Base-by-base conservation (phyloP, 805 yeast genomes). In the Priceomyces carsonii region DNA sequence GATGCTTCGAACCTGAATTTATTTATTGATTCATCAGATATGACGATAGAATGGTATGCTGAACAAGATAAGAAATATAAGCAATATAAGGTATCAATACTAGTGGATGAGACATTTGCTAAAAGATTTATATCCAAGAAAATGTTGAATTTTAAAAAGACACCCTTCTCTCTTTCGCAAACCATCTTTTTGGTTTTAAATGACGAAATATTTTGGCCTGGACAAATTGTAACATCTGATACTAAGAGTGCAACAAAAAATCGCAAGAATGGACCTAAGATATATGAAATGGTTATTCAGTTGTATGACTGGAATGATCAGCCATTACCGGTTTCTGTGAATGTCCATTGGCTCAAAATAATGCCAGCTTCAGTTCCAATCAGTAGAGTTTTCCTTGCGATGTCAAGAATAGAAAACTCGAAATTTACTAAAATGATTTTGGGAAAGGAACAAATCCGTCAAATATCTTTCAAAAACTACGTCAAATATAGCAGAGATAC, bases 331-430 rank as follows among this genome's bases (percentile, higher is more conserved):
- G 58, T 51, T 7, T 55, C 69, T 2, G 63, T 68, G 4, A 63
- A 67, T 32, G 63, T 67, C 5, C 52, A 56, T 26, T 50, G 49
- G 21, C 53, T 66, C 27, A 55, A 62, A 21, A 50, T 83, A 8
- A 49, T 82, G 32, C 87, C 88, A 1, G 79, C 80, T 14, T 76
- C 83, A 6, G 75, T 77, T 4, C 82, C 83, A 3, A 75, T 79
- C 5, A 72, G 77, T 27, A 63, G 89, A 55, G 79, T 80, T 5
- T 63, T 82, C 51, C 71, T 75, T 45, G 83, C 88, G 0, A 83
- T 82, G 86, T 66, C 77, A 2, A 66, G 76, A 30, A 66, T 82
- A 22, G 69, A 68, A 29, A 78, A 79, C 51, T 67, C 69, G 6
- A 72, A 63, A 33, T 79, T 79, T 45, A 65, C 69, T 34, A 70